Evolutionary conservation across 495 filamentous ascomycete genomes (phyloP).

Genomic region (Sphaerosporella brunnea): DNA sequence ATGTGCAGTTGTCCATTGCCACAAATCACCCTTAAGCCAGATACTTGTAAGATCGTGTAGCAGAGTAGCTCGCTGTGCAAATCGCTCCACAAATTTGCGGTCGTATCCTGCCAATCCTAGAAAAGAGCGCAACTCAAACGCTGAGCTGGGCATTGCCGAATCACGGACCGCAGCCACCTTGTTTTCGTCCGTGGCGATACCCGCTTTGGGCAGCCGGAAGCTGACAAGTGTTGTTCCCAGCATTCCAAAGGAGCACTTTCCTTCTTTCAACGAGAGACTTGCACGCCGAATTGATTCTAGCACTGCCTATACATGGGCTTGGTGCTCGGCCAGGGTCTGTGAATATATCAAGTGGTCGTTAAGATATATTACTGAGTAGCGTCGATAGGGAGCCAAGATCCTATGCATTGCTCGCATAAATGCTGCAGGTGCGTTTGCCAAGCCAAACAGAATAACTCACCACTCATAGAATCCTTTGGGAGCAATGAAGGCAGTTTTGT

Average conservation of each 20-base stretch:
- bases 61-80: not conserved
- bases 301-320: slow-evolving; percentile 10
- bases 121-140: not conserved
- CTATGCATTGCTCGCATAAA: not conserved
- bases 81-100: not conserved
- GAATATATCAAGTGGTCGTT: slow-evolving; percentile 26
- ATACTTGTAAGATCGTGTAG: not conserved
- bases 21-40: not conserved
- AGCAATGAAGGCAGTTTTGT: not conserved
- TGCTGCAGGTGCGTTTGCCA: not conserved
- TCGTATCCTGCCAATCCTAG: slow-evolving; percentile 1
- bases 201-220: slow-evolving; percentile 15
- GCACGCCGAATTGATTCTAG: slow-evolving; percentile 3
- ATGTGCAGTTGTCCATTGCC: not conserved
- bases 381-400: not conserved
- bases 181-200: not conserved
- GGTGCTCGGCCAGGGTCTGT: too few species aligned
- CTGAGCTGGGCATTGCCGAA: not conserved
- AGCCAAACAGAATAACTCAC: not conserved
- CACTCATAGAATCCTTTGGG: not conserved
- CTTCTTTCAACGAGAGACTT: slow-evolving; percentile 16
- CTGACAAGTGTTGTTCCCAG: slow-evolving; percentile 24
- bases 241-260: slow-evolving; percentile 27
- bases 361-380: slow-evolving; percentile 13
- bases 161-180: not conserved